Evolutionary conservation across 345 rosid species (phyloP), one percentile per base, ranked within the genome.

Genomic region (Geranium rotundifolium): DNA sequence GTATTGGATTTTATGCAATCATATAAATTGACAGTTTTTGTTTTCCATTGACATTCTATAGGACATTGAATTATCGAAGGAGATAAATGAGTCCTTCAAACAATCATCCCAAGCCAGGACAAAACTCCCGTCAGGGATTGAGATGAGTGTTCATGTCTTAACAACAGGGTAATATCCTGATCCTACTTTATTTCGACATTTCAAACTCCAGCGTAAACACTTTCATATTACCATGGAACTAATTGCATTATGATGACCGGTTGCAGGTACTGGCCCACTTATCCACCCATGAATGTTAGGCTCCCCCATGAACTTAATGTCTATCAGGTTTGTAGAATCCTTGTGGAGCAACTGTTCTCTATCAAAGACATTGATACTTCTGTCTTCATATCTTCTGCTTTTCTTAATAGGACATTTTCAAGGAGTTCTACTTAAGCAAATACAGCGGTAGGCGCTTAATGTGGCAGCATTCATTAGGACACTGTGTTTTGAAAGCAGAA

Each of bases 401-500:
- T 58, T 31, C 68, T 62, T 61, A 4, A 39, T 83, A 93, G 99
- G 97, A 93, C 76, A 93, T 93, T 58, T 93, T 93, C 72, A 93
- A 88, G 76, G 99, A 93, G 77, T 93, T 93, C 68, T 93, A 93
- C 79, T 75, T 93, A 29, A 93, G 99, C 80, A 88, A 93, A 71
- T 86, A 93, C 76, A 93, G 89, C 76, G 99, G 99, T 17, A 88
- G 99, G 71, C 91, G 95, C 64, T 72, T 93, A 74, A 93, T 93
- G 99, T 93, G 95, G 97, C 97, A 93, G 72, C 88, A 87, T 68
- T 93, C 97, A 59, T 76, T 93, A 77, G 97, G 96, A 60, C 95
- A 93, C 66, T 93, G 99, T 75, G 99, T 93, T 58, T 72, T 93
- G 76, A 93, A 90, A 75, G 89, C 92, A 50, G 90, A 93, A 63